Base-by-base conservation (phyloP, 345 rosid genomes). In the Syzygium aromaticum region DNA sequence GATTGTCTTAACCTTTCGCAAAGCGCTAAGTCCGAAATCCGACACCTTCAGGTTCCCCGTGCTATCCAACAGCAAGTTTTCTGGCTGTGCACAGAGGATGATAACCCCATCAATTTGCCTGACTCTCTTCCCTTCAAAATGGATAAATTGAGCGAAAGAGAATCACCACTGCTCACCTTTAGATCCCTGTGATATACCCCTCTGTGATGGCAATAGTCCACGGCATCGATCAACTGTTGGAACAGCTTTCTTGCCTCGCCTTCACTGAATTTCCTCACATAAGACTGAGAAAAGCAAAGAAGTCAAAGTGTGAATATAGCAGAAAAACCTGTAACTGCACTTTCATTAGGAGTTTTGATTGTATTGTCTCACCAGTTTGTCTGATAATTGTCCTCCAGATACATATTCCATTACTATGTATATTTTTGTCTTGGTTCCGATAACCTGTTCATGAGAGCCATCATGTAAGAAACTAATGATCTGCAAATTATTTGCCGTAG, bases 121-220 rank as follows among this genome's bases (percentile, higher is more conserved):
- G 77, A 61, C 15, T 51, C 52, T 52, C 43, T 19, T 23, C 15
- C 11, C 11, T 2, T 51, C 22, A 83, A 83, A 10, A 28, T 78
- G 52, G 40, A 11, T 51, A 30, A 30, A 49, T n/a, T 43, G 49
- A 54, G 38, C 0, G 38, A 57, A 30, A 84, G 21, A 15, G 54
- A 28, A 19, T 28, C 40, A 30, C 86, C 46, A 23, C 4, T 59
- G 10, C 80, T 49, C 11, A 91, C 98, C 98, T 97, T 97, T 63
- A 96, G 90, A 89, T 95, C 99, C 92, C 99, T 94, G 90, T 96
- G 98, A 88, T 92, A 94, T 88, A 96, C 98, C 87, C 98, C 98
- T 94, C 92, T 95, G 94, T 92, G 89, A 86, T 96, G 98, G 92
- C 98, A 96, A 27, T 94, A 93, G 86, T 94, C 99, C 67, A 95